Conservation (phyloP, 768 basidiomycete genomes). For the Tulasnella sp. region DNA sequence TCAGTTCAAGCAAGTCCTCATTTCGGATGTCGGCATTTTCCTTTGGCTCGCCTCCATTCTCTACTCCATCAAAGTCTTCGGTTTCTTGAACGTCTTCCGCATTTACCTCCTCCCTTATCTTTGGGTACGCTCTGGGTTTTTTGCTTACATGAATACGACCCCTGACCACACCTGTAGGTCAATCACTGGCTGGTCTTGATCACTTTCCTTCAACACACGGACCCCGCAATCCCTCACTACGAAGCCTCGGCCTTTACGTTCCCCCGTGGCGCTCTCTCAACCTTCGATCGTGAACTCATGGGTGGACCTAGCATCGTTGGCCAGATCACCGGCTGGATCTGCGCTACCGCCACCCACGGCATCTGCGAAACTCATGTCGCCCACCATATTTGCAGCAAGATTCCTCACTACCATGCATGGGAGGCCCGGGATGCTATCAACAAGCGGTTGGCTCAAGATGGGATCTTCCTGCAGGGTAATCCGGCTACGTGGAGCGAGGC, state of each 20-base stretch:
- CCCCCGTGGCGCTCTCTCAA: conserved; percentile 86
- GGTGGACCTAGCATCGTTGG: conserved; percentile 60
- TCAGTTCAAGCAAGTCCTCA: conserved; percentile 68
- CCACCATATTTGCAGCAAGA: conserved; percentile 94
- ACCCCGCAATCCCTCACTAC: conserved; percentile 92
- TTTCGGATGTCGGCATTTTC: conserved; percentile 79
- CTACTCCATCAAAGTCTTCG: conserved; percentile 55
- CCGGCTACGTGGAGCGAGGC: conserved; percentile 78
- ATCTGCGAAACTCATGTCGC: conserved; percentile 91
- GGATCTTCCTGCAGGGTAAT: conserved; percentile 61
- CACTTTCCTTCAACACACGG: conserved; percentile 99
- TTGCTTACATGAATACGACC: not conserved
- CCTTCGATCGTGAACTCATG: conserved; percentile 78
- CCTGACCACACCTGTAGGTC: conserved; percentile 44
- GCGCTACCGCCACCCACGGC: conserved; percentile 79
- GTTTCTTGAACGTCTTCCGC: conserved; percentile 69
- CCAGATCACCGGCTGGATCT: conserved; percentile 76
- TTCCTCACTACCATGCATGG: conserved; percentile 97
- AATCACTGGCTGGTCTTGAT: conserved; percentile 96
- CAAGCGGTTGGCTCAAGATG: conserved; percentile 61
- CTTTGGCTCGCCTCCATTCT: conserved; percentile 62
- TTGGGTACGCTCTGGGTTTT: not conserved
- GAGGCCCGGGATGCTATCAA: conserved; percentile 85
- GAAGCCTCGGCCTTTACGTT: conserved; percentile 86
- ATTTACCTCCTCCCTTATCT: conserved; percentile 58